Conservation (phyloP, 345 rosid genomes). For the Lumnitzera littorea region DNA sequence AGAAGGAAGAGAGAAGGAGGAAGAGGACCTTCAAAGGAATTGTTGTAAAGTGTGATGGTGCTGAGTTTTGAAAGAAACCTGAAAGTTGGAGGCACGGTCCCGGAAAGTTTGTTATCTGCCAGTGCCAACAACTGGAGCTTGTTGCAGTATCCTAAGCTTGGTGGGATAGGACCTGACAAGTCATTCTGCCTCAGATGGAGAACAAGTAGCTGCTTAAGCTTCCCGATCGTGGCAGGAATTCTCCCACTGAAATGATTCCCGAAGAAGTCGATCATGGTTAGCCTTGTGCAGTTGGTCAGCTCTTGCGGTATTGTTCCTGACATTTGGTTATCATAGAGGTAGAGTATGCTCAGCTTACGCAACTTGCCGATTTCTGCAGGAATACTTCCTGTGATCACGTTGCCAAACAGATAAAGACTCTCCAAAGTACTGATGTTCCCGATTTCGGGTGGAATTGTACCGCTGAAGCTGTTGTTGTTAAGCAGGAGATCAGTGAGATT, state of each 20-base stretch:
- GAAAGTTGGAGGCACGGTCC: constrained; percentile 70
- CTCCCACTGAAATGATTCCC: constrained; percentile 67
- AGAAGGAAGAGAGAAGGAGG: constrained; percentile 56
- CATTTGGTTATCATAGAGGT: constrained; percentile 68
- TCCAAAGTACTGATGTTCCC: constrained; percentile 60
- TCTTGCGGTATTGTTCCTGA: constrained; percentile 65
- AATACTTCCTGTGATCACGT: constrained; percentile 54
- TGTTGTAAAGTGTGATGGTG: constrained; percentile 64
- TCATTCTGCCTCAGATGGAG: constrained; percentile 88
- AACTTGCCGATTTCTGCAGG: constrained; percentile 63
- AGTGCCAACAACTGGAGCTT: constrained; percentile 48
- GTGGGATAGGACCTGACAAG: constrained; percentile 65
- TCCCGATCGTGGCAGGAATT: constrained; percentile 66
- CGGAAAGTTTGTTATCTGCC: constrained; percentile 76
- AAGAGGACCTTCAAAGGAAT: constrained; percentile 67
- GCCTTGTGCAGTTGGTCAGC: constrained; percentile 64
- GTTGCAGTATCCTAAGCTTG: constrained; percentile 72
- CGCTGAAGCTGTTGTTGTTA: constrained; percentile 43
- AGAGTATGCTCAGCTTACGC: constrained; percentile 36
- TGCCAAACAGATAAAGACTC: constrained; percentile 47
- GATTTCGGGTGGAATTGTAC: constrained; percentile 41
- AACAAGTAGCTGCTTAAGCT: constrained; percentile 47
- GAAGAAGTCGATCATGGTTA: constrained; percentile 54
- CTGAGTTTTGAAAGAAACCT: constrained; percentile 49
- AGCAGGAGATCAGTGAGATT: constrained; percentile 35